phyloP scores from a whole-genome alignment of 202 grass and related monocot species.

The Tripidium arundinaceum region DNA sequence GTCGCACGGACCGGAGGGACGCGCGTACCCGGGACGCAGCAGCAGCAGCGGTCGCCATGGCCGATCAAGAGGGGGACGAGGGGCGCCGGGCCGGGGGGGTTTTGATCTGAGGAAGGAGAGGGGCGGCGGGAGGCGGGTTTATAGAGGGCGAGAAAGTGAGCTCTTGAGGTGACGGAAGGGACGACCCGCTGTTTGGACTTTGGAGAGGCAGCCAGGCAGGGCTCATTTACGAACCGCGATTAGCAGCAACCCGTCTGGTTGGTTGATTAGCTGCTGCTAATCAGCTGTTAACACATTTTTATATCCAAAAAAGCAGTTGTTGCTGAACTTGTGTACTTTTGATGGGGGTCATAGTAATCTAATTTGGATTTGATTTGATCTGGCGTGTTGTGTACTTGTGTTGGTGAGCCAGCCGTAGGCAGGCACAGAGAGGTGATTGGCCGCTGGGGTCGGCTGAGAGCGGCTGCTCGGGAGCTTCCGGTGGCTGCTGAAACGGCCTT shows the following conservation, averaged over 20 bases:
- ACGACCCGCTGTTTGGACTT: neutral
- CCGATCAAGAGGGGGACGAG: neutral
- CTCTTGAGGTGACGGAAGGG: slow-evolving; percentile 57
- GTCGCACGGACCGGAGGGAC: neutral
- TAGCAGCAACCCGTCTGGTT: neutral
- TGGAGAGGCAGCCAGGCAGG: neutral
- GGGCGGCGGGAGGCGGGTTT: slow-evolving; percentile 22
- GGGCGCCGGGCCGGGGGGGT: neutral
- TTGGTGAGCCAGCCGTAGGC: neutral
- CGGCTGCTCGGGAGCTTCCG: neutral
- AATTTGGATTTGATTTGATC: neutral
- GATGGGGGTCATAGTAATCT: neutral
- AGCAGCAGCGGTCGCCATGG: slow-evolving; percentile 66
- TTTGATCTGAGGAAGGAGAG: slow-evolving; percentile 19
- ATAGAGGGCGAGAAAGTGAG: slow-evolving; percentile 23
- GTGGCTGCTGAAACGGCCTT: slow-evolving; percentile 23
- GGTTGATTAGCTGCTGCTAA: slow-evolving; percentile 6
- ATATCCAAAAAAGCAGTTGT: neutral
- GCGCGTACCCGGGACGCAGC: slow-evolving; percentile 53
- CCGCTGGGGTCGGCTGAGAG: neutral
- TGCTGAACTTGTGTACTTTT: neutral
- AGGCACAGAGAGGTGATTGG: slow-evolving; percentile 10
- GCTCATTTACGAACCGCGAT: neutral
- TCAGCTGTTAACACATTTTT: neutral
- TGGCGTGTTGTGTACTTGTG: neutral